Evolutionary conservation across 129 eudicot genomes (phyloP), one percentile per base, ranked within the genome.

Genomic region (Heracleum sosnowskyi): DNA sequence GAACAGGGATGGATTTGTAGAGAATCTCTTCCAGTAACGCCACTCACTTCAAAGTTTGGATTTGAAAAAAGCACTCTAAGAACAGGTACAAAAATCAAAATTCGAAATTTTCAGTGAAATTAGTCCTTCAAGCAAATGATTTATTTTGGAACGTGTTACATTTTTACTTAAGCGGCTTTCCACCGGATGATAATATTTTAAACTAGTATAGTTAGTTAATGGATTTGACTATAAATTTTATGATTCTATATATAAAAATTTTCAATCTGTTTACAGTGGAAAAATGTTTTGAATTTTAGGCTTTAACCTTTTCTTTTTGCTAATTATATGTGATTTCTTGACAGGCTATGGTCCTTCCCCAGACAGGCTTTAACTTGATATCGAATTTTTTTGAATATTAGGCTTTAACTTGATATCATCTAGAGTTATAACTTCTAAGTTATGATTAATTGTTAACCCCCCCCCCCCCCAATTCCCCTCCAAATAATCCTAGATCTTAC

Each of bases 1-100:
- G 72, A 29, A 29, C 24, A 66, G 72, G 72, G 40, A 66, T 66
- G 72, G 39, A 66, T 66, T 66, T 66, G 39, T 66, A 66, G 40
- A 66, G 37, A 66, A 66, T 66, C 72, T 66, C 72, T 66, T 66
- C 72, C 72, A 66, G 72, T 66, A 28, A 31, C 18, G 39, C 34
- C 36, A 66, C 31, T 66, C 72, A 28, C 39, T 66, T 28, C 72
- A 31, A 66, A 66, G 40, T 66, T 66, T 66, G 72, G 72, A 66
- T 66, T 66, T 66, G 72, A 66, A 66, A 66, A 66, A 66, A 31
- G 37, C 72, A 66, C 24, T 28, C 72, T 66, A 66, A 66, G 40
- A 12, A 31, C 72, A 66, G 72, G 72, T 66, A 66, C 72, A 66
- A 66, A 15, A 64, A 12, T 66, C 72, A 66, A 5, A 13, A 15